Evolutionary conservation across 768 basidiomycete species (phyloP).

Genomic region (Russula griseocarnosa): DNA sequence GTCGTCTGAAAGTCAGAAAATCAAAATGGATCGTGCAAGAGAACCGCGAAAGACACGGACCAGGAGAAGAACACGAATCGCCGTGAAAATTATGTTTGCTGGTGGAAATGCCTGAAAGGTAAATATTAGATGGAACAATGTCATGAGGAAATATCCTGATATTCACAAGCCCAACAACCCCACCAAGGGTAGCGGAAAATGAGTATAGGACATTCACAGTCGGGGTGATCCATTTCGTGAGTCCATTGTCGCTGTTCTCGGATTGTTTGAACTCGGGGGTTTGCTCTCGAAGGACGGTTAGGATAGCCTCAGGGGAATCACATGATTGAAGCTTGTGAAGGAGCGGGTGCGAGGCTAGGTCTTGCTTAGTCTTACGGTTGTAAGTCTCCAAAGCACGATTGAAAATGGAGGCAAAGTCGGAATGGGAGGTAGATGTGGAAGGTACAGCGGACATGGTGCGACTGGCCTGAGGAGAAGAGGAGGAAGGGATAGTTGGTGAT

Average conservation of each 20-base stretch:
- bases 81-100: conserved; percentile 50
- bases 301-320: neutral
- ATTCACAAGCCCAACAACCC: conserved; percentile 37
- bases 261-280: neutral
- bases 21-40: neutral
- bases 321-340: neutral
- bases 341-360: neutral
- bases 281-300: neutral
- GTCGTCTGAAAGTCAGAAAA: neutral
- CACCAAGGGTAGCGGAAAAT: neutral
- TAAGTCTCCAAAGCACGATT: neutral
- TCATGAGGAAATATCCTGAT: neutral
- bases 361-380: neutral
- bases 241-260: neutral
- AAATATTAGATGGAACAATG: neutral
- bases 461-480: too few relatives aligned
- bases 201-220: neutral
- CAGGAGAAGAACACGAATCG: neutral
- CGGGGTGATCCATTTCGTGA: neutral
- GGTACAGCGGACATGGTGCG: too few relatives aligned
- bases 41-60: neutral
- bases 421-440: too few relatives aligned
- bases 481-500: too few relatives aligned
- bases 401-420: too few relatives aligned
- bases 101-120: conserved; percentile 39